These are phyloP conservation scores for Parietichytrium sp. DNA, from an alignment of 108 stramenopile species.

Conservation along the genomic window DNA sequence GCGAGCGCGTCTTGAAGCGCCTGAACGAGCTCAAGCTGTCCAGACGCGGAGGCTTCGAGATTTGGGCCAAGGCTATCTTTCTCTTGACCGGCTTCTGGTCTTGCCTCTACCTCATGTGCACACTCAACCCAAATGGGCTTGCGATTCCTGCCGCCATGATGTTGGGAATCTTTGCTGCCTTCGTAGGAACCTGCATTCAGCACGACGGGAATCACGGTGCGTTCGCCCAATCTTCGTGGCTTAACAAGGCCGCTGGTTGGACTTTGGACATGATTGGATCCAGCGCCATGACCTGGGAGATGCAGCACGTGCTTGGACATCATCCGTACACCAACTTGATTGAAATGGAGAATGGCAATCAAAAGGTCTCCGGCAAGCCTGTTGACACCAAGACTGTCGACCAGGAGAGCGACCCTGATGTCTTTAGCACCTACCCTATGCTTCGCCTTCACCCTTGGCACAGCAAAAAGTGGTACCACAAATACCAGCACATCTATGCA, in stretches of 20 bases:
- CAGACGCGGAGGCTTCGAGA: conserved; percentile 53
- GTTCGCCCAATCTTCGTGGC: conserved; percentile 54
- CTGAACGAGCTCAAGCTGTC: conserved; percentile 47
- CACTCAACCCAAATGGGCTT: not conserved
- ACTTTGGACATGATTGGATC: conserved; percentile 68
- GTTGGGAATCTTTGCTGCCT: conserved; percentile 61
- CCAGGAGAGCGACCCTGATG: conserved; percentile 67
- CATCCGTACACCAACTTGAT: conserved; percentile 78
- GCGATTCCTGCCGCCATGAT: conserved; percentile 44
- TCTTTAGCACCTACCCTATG: conserved; percentile 63
- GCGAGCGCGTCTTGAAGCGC: conserved; percentile 49
- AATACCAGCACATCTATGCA: conserved; percentile 65
- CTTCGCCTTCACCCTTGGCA: conserved; percentile 67
- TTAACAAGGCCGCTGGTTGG: conserved; percentile 63
- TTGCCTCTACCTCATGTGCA: conserved; percentile 55
- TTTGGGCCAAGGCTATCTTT: conserved; percentile 58
- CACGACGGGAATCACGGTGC: conserved; percentile 76
- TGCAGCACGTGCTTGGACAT: conserved; percentile 78
- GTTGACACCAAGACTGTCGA: not conserved
- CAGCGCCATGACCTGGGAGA: conserved; percentile 65
- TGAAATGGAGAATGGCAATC: conserved; percentile 66
- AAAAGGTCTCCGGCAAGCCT: conserved; percentile 41
- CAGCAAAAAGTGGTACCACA: conserved; percentile 52
- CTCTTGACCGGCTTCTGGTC: conserved; percentile 58
- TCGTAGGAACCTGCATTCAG: conserved; percentile 64